Base-by-base conservation (phyloP, 2,329 filamentous ascomycete genomes). In the Neonectria ditissima region DNA sequence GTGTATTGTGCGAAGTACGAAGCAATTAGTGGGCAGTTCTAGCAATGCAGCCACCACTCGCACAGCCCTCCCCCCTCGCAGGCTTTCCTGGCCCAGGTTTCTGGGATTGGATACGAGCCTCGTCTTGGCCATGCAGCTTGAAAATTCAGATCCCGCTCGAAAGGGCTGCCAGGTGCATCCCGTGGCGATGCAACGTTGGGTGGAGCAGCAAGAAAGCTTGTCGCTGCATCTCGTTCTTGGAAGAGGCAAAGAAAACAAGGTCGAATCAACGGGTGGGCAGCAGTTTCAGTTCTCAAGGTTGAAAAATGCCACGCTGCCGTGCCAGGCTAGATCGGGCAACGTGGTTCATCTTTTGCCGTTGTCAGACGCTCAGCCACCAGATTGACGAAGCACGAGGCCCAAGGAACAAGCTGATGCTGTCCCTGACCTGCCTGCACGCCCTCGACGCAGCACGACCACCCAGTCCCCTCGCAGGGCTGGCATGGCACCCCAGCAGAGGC, bases 151-250 rank as follows among this genome's bases (percentile, higher is more conserved):
- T 54, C 53, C 66, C 58, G 55, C 41, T 22, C 41, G 30, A 53
- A 50, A 51, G 16, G 34, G 48, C 53, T 50, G 16, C 39, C 39
- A 45, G 55, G 59, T 47, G n/a, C 52, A 39, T 44, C 56, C 47
- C 52, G 69, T 72, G 69, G 69, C 69, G 56, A 72, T 67, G 67
- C 65, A 65, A 70, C 69, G 55, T 59, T 39, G 55, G 55, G 48
- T 63, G 56, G 69, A 63, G 50, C 47, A 30, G 26, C 53, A n/a
- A 39, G 51, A 63, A 60, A 60, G 55, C 63, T 65, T 63, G 63
- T 56, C 56, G 50, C 53, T 55, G 45, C 57, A 61, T 44, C 50
- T 24, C 10, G 28, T 52, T 45, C 55, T 59, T 55, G 51, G 52
- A 60, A 55, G 62, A 45, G 62, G 37, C 55, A 47, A 57, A 39